Evolutionary conservation across 2,329 filamentous ascomycete genomes (phyloP).

Genomic region (Claviceps sp.): DNA sequence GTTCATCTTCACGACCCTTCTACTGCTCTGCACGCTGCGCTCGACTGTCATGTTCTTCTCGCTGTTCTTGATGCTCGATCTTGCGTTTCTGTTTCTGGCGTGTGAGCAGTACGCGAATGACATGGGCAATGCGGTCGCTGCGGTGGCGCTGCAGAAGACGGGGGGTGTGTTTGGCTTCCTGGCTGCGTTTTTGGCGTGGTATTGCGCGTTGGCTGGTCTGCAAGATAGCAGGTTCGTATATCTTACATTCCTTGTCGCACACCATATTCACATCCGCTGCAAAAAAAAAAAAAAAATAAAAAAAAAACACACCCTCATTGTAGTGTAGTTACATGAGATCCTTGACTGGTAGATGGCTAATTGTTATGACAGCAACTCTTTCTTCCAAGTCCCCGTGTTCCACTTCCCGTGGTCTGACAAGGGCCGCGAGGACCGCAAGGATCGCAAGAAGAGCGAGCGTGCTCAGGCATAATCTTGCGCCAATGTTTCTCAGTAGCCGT

Average conservation of each 20-base stretch:
- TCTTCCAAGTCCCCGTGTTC: constrained; percentile 83
- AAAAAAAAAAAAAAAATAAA: too few relatives aligned
- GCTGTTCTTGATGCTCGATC: constrained; percentile 64
- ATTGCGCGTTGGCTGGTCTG: constrained; percentile 72
- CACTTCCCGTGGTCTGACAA: constrained; percentile 92
- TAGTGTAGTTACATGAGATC: neutral
- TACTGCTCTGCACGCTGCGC: constrained; percentile 60
- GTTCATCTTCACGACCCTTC: constrained; percentile 73
- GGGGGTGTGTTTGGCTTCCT: constrained; percentile 72
- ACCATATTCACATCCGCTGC: too few relatives aligned
- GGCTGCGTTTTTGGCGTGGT: constrained; percentile 74
- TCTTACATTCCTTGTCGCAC: too few relatives aligned
- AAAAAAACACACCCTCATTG: too few relatives aligned
- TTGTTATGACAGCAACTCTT: constrained; percentile 48
- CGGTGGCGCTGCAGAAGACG: constrained; percentile 45
- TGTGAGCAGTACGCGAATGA: constrained; percentile 45
- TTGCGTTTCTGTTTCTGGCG: constrained; percentile 62
- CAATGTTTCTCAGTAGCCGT: too few relatives aligned
- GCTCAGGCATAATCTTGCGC: constrained; percentile 8
- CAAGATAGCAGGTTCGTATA: constrained; percentile 50
- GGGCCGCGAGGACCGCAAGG: constrained; percentile 47
- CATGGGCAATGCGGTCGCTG: constrained; percentile 32
- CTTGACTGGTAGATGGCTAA: neutral
- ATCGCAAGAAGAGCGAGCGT: constrained; percentile 31
- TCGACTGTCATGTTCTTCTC: constrained; percentile 68